Evolutionary conservation across 345 rosid genomes (phyloP).

Genomic region (Populus deltoides): DNA sequence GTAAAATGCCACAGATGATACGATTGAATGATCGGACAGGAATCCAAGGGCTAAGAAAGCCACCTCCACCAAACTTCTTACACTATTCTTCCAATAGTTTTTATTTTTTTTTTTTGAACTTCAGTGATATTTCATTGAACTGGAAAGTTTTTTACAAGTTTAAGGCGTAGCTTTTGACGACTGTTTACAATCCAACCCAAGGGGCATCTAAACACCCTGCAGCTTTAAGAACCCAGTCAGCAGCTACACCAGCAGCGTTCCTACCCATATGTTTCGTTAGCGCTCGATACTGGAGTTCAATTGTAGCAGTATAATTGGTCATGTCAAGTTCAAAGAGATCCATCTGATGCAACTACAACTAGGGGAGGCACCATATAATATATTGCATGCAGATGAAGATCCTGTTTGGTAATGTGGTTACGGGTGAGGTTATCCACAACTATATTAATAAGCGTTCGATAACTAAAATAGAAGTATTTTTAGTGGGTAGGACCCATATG

Average conservation of each 20-base stretch:
- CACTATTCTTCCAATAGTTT: not conserved
- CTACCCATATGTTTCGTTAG: not conserved
- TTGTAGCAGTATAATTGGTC: not conserved
- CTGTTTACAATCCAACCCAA: not conserved
- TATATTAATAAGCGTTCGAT: too few relatives aligned
- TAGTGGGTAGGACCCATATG: too few relatives aligned
- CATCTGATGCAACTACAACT: not conserved
- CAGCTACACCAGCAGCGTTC: not conserved
- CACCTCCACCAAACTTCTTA: not conserved
- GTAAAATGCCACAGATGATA: not conserved
- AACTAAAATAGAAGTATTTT: too few relatives aligned
- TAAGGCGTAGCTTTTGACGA: not conserved
- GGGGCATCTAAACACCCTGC: not conserved
- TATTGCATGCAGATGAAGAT: too few relatives aligned
- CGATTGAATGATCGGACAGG: not conserved
- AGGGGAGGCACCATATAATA: not conserved
- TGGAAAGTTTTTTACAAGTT: not conserved
- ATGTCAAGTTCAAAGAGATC: not conserved
- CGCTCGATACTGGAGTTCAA: not conserved
- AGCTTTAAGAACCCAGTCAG: not conserved
- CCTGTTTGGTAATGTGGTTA: too few relatives aligned
- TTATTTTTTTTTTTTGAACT: too few relatives aligned
- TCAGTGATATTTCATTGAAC: not conserved
- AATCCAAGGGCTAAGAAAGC: not conserved
- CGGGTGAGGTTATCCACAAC: too few relatives aligned